Base-by-base conservation (phyloP, 2,329 filamentous ascomycete species). In the Cladosporium sp. region DNA sequence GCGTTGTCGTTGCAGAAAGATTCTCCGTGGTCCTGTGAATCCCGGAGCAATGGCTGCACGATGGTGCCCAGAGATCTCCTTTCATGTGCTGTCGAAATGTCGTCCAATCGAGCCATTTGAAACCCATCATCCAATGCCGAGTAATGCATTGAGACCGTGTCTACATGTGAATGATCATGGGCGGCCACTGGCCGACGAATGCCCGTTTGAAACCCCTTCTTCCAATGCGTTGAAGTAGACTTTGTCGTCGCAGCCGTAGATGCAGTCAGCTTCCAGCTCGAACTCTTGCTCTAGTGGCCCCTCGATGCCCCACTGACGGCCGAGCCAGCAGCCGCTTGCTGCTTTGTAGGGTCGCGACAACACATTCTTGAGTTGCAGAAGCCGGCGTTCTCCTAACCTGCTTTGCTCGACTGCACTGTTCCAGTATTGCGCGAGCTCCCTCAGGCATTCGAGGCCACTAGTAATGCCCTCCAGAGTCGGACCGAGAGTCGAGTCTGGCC, bases 371-470 rank as follows among this genome's bases (percentile, higher is more conserved):
- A 81, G 67, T 50, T 71, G 62, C 10, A 74, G 72, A 42, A 77
- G 60, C 3, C 78, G 74, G 34, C 63, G 67, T 45, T 74, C 68
- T 18, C 84, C 74, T 2, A 74, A 71, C 31, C 74, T 71, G 11
- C 73, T 72, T 49, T 84, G 76, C 18, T 70, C 69, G 37, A 73
- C 70, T 2, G 79, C 78, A 53, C 78, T 80, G 40, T 78, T 76
- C 85, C 85, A 88, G 58, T 79, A 77, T 3, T 68, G 69, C 3
- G 76, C 73, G 34, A 86, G 71, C 50, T 81, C 74, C 13, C 80
- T 76, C 14, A 87, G 68, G 10, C 79, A 75, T 7, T 74, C 71
- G 34, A 81, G 67, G 0, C 78, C 79, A 32, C 76, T 74, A 14
- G 72, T 61, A 46, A 86, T 75, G 9, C 77, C 74, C 9, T 78